These are phyloP conservation scores for Colletotrichum sp. DNA, from an alignment of 2,329 filamentous ascomycete genomes.

Conservation along the genomic window DNA sequence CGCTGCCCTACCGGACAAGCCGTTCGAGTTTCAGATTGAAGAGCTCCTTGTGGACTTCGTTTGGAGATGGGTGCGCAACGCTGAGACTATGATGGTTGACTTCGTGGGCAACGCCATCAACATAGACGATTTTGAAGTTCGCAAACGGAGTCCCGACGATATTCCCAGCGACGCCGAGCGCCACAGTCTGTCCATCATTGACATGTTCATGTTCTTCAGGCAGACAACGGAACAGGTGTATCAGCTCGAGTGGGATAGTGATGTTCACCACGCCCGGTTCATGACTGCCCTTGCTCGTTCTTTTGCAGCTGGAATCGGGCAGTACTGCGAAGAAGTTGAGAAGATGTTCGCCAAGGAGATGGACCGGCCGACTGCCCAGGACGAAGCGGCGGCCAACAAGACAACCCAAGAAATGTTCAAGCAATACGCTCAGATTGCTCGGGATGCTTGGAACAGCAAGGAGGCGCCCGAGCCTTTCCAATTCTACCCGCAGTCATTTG, in stretches of 20 bases:
- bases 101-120: conserved; percentile 93
- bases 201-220: conserved; percentile 93
- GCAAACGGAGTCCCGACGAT: conserved; percentile 66
- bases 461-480: conserved; percentile 97
- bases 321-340: conserved; percentile 92
- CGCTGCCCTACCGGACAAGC: conserved; percentile 72
- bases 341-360: conserved; percentile 87
- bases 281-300: conserved; percentile 92
- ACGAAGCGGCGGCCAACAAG: conserved; percentile 78
- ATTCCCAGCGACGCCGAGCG: conserved; percentile 79
- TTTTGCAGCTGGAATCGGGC: conserved; percentile 80
- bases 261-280: conserved; percentile 92
- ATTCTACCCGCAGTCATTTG: conserved; percentile 89
- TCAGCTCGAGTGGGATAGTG: conserved; percentile 89
- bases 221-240: conserved; percentile 89
- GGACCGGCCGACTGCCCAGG: conserved; percentile 88
- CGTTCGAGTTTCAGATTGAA: conserved; percentile 90
- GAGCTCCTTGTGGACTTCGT: conserved; percentile 88
- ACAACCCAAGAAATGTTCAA: conserved; percentile 92
- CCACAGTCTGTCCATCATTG: conserved; percentile 91
- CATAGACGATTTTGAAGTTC: conserved; percentile 84
- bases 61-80: conserved; percentile 90
- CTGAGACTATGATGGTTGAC: conserved; percentile 78
- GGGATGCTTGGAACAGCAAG: conserved; percentile 90
- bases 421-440: conserved; percentile 89